These are phyloP conservation scores for Lentinula raphanica DNA, from an alignment of 768 basidiomycete species.

Conservation along the genomic window DNA sequence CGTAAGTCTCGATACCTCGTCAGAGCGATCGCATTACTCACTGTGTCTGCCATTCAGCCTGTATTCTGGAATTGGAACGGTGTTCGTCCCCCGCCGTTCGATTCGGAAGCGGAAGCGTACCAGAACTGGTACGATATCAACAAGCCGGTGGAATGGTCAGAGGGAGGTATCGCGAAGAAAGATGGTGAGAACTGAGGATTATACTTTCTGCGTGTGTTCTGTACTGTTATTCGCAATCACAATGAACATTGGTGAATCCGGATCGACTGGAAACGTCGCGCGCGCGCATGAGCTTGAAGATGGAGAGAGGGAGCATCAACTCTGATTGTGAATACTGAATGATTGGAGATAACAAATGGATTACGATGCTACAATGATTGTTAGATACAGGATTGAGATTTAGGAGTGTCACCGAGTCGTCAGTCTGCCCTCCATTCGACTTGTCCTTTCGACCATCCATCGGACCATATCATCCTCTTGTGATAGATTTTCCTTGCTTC, in stretches of 20 bases:
- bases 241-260: too few relatives aligned
- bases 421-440: constrained; percentile 80
- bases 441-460: constrained; percentile 80
- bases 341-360: too few relatives aligned
- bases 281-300: too few relatives aligned
- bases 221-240: too few relatives aligned
- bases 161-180: too few relatives aligned
- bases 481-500: constrained; percentile 88
- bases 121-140: neutral
- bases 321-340: too few relatives aligned
- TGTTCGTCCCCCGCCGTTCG: neutral
- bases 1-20: neutral
- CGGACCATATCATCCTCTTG: constrained; percentile 86
- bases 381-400: too few relatives aligned
- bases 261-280: too few relatives aligned
- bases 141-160: neutral
- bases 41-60: neutral
- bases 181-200: too few relatives aligned
- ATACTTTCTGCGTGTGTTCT: too few relatives aligned
- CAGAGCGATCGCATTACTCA: neutral
- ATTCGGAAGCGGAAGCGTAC: neutral
- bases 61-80: neutral
- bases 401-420: constrained; percentile 2
- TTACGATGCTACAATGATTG: too few relatives aligned
- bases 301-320: too few relatives aligned